phyloP scores from a whole-genome alignment of 1,284 basidiomycete genomes.

The Moesziomyces parantarcticus region DNA sequence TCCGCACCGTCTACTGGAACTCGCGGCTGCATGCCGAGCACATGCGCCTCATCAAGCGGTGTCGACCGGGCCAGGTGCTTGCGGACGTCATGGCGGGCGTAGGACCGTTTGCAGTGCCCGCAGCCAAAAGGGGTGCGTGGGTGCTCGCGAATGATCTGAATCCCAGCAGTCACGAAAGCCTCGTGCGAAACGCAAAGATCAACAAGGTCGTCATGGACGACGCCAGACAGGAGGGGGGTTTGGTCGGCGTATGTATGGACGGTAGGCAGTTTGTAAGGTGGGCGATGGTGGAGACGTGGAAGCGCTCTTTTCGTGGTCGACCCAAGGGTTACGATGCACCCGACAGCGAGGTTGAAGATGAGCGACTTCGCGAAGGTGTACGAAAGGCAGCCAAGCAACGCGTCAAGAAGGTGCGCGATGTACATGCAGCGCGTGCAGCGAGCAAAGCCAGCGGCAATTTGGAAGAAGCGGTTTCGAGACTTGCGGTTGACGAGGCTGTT shows the following conservation, averaged over 20 bases:
- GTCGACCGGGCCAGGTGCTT: conserved; percentile 76
- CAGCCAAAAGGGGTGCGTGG: conserved; percentile 80
- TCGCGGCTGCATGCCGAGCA: conserved; percentile 93
- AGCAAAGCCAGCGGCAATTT: background rate
- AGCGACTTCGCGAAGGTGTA: conserved; percentile 7
- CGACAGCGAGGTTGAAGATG: conserved; percentile 21
- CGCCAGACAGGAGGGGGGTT: conserved; percentile 19
- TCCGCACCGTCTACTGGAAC: conserved; percentile 97
- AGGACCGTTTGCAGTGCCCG: conserved; percentile 93
- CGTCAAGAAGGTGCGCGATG: conserved; percentile 9
- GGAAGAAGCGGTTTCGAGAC: background rate
- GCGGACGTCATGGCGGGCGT: conserved; percentile 97
- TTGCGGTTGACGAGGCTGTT: background rate
- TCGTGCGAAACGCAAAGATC: conserved; percentile 67
- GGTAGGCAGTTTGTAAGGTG: conserved; percentile 52
- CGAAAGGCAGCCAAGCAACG: conserved; percentile 30
- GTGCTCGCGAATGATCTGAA: conserved; percentile 96
- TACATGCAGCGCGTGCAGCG: conserved; percentile 10
- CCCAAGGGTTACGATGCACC: conserved; percentile 22
- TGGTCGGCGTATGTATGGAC: conserved; percentile 55
- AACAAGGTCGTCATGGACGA: conserved; percentile 48
- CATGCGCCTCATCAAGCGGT: conserved; percentile 79
- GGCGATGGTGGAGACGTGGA: conserved; percentile 44
- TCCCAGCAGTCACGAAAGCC: conserved; percentile 83
- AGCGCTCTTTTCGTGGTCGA: conserved; percentile 38